Evolutionary conservation across 495 filamentous ascomycete genomes (phyloP), one percentile per base, ranked within the genome.

Genomic region (Acidiella bohemica): DNA sequence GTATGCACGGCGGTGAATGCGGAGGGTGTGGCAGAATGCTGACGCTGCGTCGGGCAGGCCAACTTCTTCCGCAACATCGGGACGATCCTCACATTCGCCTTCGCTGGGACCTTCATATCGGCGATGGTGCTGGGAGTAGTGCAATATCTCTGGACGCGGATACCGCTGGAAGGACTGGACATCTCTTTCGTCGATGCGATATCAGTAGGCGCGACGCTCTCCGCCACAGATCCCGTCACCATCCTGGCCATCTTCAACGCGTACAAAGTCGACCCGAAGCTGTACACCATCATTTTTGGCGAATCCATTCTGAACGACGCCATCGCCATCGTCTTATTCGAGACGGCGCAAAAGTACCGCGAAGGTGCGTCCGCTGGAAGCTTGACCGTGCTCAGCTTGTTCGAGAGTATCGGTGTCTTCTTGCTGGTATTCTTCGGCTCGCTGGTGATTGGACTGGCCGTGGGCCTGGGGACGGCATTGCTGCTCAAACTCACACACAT

Each of bases 21-120:
- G 6, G 9, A n/a, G 21, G 20, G 19, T 1, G 14, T 5, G 20
- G 2, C 13, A 28, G 22, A 2, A 27, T 21, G 27, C 6, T 24
- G 12, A 40, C 4, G 12, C 11, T 37, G 32, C 4, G 17, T 5
- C 9, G 6, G 11, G n/a, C 42, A 71, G 64, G 84, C 80, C 41
- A 96, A 96, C 64, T 96, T 96, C 67, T 96, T 96, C 59, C 82
- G 92, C 38, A 93, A 96, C 55, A 93, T 96, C 45, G 92, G 90
- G 29, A 92, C 85, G 2, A 97, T 97, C 48, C 68, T 97, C 39
- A 94, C 90, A n/a, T 97, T 97, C 57, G 90, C 90, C 8, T 97
- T 97, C 51, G 86, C 83, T 32, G 90, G 92, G 10, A 96, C 90
- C 11, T 93, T 96, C 57, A 88, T 97, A 42, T 96, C 92, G 23